phyloP scores from a whole-genome alignment of 805 yeast species.

The Saccharomycopsis fodiens region DNA sequence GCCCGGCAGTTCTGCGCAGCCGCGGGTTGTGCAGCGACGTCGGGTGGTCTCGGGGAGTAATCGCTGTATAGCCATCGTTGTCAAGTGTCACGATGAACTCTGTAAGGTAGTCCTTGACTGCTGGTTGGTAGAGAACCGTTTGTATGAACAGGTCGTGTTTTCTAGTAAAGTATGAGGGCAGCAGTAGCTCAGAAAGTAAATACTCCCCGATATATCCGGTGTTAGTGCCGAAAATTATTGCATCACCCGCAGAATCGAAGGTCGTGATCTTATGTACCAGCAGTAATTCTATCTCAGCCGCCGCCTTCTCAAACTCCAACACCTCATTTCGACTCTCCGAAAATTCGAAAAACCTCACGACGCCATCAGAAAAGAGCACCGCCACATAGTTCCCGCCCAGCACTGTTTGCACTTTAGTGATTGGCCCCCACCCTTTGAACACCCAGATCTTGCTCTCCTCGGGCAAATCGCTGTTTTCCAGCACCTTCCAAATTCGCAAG shows the following conservation, averaged over 20 bases:
- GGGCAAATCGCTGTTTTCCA: background rate
- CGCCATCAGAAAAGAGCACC: conserved; percentile 14
- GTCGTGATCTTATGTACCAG: conserved; percentile 31
- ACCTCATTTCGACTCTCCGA: background rate
- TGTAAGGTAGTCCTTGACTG: conserved; percentile 30
- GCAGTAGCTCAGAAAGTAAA: conserved; percentile 26
- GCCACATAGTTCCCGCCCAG: background rate
- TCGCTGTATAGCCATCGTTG: conserved; percentile 35
- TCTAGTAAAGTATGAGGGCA: conserved; percentile 33
- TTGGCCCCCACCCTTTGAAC: conserved; percentile 6
- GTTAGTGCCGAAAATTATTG: conserved; percentile 47
- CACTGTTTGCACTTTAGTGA: background rate
- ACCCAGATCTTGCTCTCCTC: background rate
- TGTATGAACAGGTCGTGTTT: conserved; percentile 32
- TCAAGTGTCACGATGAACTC: conserved; percentile 29
- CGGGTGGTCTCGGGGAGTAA: conserved; percentile 31
- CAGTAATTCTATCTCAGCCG: conserved; percentile 3
- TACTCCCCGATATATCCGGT: conserved; percentile 58
- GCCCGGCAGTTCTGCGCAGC: background rate
- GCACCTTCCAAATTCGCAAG: conserved; percentile 7
- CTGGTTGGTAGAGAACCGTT: conserved; percentile 27
- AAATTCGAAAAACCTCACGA: conserved; percentile 8
- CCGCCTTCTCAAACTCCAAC: background rate
- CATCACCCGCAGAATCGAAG: conserved; percentile 38
- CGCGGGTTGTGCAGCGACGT: conserved; percentile 26